Evolutionary conservation across 345 rosid species (phyloP).

Genomic region (Capsella bursapastoris): DNA sequence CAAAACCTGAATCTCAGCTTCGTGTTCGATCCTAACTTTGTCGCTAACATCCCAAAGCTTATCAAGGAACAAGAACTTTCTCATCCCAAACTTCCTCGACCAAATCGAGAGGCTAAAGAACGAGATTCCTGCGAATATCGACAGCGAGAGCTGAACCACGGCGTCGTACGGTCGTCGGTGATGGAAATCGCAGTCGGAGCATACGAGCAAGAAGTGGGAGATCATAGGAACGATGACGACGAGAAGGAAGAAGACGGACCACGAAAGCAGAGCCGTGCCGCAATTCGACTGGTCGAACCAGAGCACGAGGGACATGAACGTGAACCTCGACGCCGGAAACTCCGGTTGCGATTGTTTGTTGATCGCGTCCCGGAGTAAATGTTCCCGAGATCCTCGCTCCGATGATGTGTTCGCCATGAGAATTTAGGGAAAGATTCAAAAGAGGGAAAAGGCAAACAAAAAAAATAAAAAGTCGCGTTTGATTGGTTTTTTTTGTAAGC

Average conservation of each 20-base stretch:
- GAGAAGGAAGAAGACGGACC: slow-evolving; percentile 73
- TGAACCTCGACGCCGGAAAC: slow-evolving; percentile 25
- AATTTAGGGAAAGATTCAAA: slow-evolving; percentile 26
- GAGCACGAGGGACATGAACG: slow-evolving; percentile 39
- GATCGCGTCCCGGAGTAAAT: slow-evolving; percentile 35
- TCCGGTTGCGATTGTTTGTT: slow-evolving; percentile 21
- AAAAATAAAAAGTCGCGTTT: slow-evolving; percentile 10
- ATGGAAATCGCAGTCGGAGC: slow-evolving; percentile 65
- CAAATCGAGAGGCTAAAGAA: slow-evolving; percentile 65
- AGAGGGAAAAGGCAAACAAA: not conserved
- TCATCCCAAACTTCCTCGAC: slow-evolving; percentile 74
- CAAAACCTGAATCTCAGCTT: slow-evolving; percentile 65
- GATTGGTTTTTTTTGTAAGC: slow-evolving; percentile 29
- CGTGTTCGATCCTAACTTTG: slow-evolving; percentile 58
- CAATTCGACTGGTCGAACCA: slow-evolving; percentile 67
- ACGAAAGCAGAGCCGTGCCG: slow-evolving; percentile 60
- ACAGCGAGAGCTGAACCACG: slow-evolving; percentile 72
- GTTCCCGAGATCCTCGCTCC: slow-evolving; percentile 43
- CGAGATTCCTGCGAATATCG: slow-evolving; percentile 71
- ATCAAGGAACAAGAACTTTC: slow-evolving; percentile 73
- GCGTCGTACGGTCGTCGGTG: slow-evolving; percentile 83
- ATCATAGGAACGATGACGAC: slow-evolving; percentile 64
- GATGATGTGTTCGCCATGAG: slow-evolving; percentile 35
- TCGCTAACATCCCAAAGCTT: slow-evolving; percentile 63
- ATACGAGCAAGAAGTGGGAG: slow-evolving; percentile 69